Conservation (phyloP, 495 filamentous ascomycete genomes). For the Alectoria sarmentosa region DNA sequence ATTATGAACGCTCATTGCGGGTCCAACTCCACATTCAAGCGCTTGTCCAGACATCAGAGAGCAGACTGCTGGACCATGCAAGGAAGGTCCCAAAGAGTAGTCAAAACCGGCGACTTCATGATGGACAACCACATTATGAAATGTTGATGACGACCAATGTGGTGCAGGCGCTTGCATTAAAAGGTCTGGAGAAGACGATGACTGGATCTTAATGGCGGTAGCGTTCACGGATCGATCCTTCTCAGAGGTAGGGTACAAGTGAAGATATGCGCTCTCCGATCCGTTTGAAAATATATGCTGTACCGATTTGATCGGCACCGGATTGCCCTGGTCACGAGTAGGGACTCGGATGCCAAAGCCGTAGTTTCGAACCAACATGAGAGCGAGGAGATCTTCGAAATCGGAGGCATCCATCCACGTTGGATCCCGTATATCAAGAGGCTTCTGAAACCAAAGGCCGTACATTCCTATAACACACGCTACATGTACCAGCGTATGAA, state of each 20-base stretch:
- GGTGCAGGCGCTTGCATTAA: not conserved
- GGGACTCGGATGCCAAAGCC: conserved; percentile 7
- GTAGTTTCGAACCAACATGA: conserved; percentile 16
- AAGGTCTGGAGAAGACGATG: not conserved
- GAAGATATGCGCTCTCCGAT: conserved; percentile 13
- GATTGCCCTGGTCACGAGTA: not conserved
- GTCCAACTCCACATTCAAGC: conserved; percentile 2
- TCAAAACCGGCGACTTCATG: not conserved
- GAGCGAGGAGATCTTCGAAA: conserved; percentile 11
- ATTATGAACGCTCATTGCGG: not conserved
- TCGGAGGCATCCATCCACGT: conserved; percentile 11
- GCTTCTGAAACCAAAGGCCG: conserved; percentile 25
- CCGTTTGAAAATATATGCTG: conserved; percentile 1
- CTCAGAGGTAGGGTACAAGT: not conserved
- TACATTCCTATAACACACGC: conserved; percentile 31
- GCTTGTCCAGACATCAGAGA: not conserved
- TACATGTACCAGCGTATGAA: conserved; percentile 34
- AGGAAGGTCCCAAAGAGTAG: conserved; percentile 1
- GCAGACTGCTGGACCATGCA: conserved; percentile 7
- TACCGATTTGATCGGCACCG: not conserved
- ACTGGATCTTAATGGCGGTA: not conserved
- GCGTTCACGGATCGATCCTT: not conserved
- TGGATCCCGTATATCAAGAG: conserved; percentile 22
- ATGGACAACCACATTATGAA: not conserved
- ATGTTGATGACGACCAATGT: not conserved